These are phyloP conservation scores for Geotrichum cucujoidarum DNA, from an alignment of 1,139 yeast species.

Conservation along the genomic window DNA sequence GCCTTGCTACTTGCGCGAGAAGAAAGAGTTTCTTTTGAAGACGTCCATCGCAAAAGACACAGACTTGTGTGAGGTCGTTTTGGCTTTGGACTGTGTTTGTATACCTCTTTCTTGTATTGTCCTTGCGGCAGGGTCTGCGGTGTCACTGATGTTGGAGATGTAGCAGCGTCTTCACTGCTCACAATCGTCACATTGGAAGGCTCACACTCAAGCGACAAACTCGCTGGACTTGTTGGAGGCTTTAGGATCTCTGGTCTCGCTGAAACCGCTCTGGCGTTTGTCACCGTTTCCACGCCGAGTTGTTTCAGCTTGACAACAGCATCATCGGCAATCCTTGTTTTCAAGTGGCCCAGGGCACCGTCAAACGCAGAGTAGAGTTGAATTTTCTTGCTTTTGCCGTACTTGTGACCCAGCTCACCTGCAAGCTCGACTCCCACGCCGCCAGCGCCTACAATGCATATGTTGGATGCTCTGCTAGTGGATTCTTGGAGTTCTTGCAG, in stretches of 20 bases:
- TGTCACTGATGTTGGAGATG: not conserved
- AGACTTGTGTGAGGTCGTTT: not conserved
- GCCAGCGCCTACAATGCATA: slow-evolving; percentile 29
- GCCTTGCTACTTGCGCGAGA: not conserved
- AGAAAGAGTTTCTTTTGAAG: too few relatives aligned
- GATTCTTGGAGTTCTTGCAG: slow-evolving; percentile 9
- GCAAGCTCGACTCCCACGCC: slow-evolving; percentile 30
- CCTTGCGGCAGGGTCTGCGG: not conserved
- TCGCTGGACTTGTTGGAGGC: not conserved
- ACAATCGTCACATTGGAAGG: not conserved
- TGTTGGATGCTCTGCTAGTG: slow-evolving; percentile 18
- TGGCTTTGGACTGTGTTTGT: not conserved
- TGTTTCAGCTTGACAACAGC: slow-evolving; percentile 15
- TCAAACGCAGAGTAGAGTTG: slow-evolving; percentile 13
- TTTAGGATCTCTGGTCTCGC: not conserved
- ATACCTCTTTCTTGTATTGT: not conserved
- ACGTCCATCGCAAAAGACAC: too few relatives aligned
- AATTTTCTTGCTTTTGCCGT: slow-evolving; percentile 22
- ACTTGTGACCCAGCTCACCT: slow-evolving; percentile 26
- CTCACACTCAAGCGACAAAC: not conserved
- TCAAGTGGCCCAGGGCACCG: slow-evolving; percentile 13
- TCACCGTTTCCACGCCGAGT: slow-evolving; percentile 15
- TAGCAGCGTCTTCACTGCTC: not conserved
- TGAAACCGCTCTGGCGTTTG: slow-evolving; percentile 9
- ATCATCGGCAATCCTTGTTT: slow-evolving; percentile 10